Conservation (phyloP, 2,329 filamentous ascomycete species). For the Onygenales sp. region DNA sequence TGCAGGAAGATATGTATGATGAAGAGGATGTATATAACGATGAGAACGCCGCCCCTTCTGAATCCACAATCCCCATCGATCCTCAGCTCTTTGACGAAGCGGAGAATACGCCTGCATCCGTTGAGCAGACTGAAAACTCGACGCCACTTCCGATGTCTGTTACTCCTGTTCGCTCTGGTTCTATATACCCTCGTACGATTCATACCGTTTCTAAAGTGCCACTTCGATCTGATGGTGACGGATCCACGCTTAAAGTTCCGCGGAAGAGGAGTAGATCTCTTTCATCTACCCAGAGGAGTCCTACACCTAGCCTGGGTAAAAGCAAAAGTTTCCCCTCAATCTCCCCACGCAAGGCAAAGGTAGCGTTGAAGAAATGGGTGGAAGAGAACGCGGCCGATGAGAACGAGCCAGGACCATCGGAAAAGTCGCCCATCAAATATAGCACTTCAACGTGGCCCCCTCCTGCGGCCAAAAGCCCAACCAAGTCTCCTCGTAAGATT, state of each 20-base stretch:
- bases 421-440: not conserved
- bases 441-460: conserved; percentile 2
- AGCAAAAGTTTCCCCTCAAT: conserved; percentile 14
- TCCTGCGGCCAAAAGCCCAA: conserved; percentile 12
- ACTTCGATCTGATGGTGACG: conserved; percentile 54
- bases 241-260: conserved; percentile 37
- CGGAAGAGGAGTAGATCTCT: conserved; percentile 43
- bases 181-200: conserved; percentile 45
- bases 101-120: conserved; percentile 16
- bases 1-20: conserved; percentile 8
- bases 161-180: conserved; percentile 45
- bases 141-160: conserved; percentile 29
- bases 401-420: conserved; percentile 1
- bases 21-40: conserved; percentile 52
- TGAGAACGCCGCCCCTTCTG: conserved; percentile 43
- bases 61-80: conserved; percentile 14
- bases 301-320: conserved; percentile 20
- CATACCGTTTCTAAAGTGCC: conserved; percentile 72
- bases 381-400: not conserved
- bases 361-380: conserved; percentile 6
- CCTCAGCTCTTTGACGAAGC: conserved; percentile 14
- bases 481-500: conserved; percentile 20
- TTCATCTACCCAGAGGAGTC: conserved; percentile 35
- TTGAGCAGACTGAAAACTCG: conserved; percentile 12
- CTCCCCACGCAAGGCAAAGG: conserved; percentile 16